Conservation (phyloP, 2,329 filamentous ascomycete species). For the Chaetomiaceae sp. region DNA sequence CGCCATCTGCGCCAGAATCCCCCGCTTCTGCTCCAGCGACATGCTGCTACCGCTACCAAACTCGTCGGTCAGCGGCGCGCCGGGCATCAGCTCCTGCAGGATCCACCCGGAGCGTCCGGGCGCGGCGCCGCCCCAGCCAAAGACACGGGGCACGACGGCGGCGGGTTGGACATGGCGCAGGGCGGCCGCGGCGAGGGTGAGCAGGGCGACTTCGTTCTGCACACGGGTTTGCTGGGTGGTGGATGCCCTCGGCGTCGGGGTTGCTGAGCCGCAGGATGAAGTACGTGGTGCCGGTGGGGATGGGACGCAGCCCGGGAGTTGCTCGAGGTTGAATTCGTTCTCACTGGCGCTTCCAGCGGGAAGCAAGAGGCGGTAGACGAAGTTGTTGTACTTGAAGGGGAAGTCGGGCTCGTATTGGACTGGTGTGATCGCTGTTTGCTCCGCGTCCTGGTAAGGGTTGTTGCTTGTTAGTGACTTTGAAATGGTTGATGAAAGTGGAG, state of each 20-base stretch:
- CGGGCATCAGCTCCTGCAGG: slow-evolving; percentile 30
- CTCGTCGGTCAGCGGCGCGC: slow-evolving; percentile 21
- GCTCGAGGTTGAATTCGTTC: too few relatives aligned
- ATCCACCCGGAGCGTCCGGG: slow-evolving; percentile 20
- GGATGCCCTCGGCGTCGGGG: too few relatives aligned
- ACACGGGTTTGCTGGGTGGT: too few relatives aligned
- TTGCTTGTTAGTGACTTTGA: too few relatives aligned
- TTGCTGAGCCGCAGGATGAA: too few relatives aligned
- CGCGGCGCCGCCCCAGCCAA: slow-evolving; percentile 20
- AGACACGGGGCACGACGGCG: slow-evolving; percentile 28
- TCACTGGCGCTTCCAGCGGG: too few relatives aligned
- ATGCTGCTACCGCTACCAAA: slow-evolving; percentile 23
- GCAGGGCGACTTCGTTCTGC: too few relatives aligned
- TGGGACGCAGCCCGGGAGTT: slow-evolving; percentile 22
- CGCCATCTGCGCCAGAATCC: slow-evolving; percentile 29
- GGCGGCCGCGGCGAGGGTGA: slow-evolving; percentile 25
- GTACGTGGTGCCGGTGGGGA: too few relatives aligned
- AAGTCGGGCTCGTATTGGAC: slow-evolving; percentile 30
- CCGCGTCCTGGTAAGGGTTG: too few relatives aligned
- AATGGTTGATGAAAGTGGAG: too few relatives aligned
- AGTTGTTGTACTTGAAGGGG: slow-evolving; percentile 33
- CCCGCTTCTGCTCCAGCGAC: slow-evolving; percentile 22
- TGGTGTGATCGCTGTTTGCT: slow-evolving; percentile 8
- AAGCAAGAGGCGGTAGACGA: slow-evolving; percentile 28
- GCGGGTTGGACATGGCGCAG: slow-evolving; percentile 23